Base-by-base conservation (phyloP, 805 yeast genomes). In the Debaryomyces prosopidis region DNA sequence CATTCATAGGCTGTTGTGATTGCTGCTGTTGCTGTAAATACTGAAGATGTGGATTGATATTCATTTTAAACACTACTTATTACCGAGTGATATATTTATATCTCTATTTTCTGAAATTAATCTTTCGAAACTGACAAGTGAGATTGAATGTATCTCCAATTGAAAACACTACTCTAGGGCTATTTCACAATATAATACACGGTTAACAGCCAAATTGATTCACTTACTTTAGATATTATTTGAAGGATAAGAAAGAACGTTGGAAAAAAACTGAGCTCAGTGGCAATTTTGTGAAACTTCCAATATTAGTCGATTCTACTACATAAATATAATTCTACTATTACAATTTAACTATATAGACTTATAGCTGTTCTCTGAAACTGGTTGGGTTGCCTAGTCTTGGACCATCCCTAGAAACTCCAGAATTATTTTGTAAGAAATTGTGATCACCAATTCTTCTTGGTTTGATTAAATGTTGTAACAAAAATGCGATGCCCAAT, bases 381-480 rank as follows among this genome's bases (percentile, higher is more conserved):
- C 42, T 51, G 8, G 61, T 46, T n/a, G 41, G 41, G 8, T 12
- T 27, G 11, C 34, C 34, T 5, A 38, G 12, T 17, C 41, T 20
- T 23, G 20, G 11, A 14, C 34, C 18, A 38, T 38, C 41, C 26
- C 34, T 38, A 16, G 51, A 50, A 17, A 39, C 43, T 11, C 42
- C 55, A 6, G 59, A 57, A 32, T 54, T 50, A 3, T 54, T 55
- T 47, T 69, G 75, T 37, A 72, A 59, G 47, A 63, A 88, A 23
- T 85, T 75, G 59, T 89, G 96, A 58, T 87, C 96, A 5, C 96
- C 96, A 34, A 89, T 69, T 45, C 87, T 78, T 51, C 96, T 75
- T n/a, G 96, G 96, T 59, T 83, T 85, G 51, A 92, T 73, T 39
- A 92, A 69, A 53, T 90, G 91, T 65, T 91, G 90, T 43, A 87